Conservation (phyloP, 1,139 yeast genomes). For the Zhuliangozyma blackwelliae region DNA sequence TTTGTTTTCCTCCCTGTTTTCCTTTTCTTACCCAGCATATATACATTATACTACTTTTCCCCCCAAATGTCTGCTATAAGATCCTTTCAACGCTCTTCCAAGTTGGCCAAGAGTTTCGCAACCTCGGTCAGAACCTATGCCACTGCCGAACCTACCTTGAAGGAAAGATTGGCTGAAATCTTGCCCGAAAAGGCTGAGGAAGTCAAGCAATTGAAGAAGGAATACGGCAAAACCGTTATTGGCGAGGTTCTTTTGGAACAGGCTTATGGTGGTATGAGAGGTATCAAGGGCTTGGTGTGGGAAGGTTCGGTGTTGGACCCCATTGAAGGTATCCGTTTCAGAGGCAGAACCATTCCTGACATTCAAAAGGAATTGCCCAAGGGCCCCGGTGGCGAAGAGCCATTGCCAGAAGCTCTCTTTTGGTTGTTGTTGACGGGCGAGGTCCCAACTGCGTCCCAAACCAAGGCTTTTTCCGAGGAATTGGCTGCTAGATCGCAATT, state of each 20-base stretch:
- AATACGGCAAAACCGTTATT: constrained; percentile 84
- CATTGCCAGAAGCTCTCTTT: constrained; percentile 87
- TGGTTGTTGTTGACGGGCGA: constrained; percentile 92
- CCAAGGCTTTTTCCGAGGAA: constrained; percentile 71
- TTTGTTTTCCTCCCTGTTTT: background rate
- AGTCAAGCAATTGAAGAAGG: constrained; percentile 84
- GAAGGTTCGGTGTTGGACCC: constrained; percentile 99
- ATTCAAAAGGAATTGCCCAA: constrained; percentile 89
- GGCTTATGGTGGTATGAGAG: constrained; percentile 99
- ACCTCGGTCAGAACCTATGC: constrained; percentile 42
- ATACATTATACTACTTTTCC: background rate
- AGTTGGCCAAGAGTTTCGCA: constrained; percentile 33
- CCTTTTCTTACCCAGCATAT: background rate
- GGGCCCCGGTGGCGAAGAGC: constrained; percentile 82
- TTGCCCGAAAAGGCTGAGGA: constrained; percentile 91
- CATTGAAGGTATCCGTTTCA: constrained; percentile 96
- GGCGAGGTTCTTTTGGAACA: constrained; percentile 94
- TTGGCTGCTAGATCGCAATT: constrained; percentile 80
- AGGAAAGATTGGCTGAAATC: constrained; percentile 89
- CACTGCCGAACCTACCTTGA: constrained; percentile 66
- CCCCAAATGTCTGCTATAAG: constrained; percentile 33
- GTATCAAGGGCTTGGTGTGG: constrained; percentile 97
- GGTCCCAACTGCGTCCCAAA: constrained; percentile 75
- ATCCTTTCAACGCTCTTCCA: constrained; percentile 35
- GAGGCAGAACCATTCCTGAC: constrained; percentile 97